These are phyloP conservation scores for Spathaspora girioi DNA, from an alignment of 805 yeast species.

Conservation along the genomic window DNA sequence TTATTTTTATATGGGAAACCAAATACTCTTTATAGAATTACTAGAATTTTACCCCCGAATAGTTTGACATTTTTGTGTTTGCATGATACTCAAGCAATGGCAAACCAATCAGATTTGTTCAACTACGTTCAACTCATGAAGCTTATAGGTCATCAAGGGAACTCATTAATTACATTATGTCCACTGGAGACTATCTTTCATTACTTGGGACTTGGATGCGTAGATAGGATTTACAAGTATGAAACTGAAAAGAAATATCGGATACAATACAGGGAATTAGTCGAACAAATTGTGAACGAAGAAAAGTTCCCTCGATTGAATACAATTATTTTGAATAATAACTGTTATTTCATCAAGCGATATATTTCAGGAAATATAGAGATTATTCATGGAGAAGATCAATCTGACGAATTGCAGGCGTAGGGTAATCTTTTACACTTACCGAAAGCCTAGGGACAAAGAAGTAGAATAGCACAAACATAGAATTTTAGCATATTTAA, in stretches of 20 bases:
- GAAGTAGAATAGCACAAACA: no score
- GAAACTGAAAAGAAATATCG: neutral
- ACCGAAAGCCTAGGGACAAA: no score
- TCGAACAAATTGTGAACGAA: neutral
- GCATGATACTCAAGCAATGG: neutral
- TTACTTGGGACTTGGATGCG: neutral
- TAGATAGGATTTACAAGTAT: neutral
- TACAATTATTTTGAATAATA: no score
- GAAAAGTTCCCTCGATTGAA: no score
- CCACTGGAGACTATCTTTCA: neutral
- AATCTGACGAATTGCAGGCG: no score
- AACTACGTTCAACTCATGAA: neutral
- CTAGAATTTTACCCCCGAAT: neutral
- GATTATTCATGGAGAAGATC: no score
- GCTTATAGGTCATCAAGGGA: neutral
- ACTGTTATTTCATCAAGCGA: no score
- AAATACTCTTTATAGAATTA: neutral
- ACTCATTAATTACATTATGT: neutral
- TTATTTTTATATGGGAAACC: neutral
- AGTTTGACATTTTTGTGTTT: neutral
- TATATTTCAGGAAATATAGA: no score
- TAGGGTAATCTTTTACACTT: no score
- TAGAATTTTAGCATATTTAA: no score
- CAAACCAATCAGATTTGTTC: neutral
- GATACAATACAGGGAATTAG: neutral